Evolutionary conservation across 345 rosid species (phyloP).

Genomic region (Mercurialis annua): DNA sequence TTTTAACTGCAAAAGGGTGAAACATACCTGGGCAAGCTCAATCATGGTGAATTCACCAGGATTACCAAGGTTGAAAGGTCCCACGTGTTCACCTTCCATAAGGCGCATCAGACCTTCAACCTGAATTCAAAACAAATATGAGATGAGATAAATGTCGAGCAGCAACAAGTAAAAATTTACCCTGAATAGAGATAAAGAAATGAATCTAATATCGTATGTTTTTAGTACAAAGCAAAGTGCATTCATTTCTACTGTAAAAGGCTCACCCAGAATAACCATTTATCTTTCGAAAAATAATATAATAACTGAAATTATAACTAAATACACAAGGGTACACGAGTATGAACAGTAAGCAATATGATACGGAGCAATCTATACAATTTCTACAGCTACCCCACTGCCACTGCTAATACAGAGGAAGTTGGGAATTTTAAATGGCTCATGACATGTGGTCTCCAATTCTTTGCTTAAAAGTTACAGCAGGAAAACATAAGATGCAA

Average conservation of each 20-base stretch:
- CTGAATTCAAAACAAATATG: slow-evolving; percentile 26
- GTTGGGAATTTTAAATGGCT: not conserved
- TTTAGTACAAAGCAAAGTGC: not conserved
- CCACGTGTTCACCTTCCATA: slow-evolving; percentile 97
- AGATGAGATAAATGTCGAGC: not conserved
- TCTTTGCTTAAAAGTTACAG: not conserved
- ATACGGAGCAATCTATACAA: not conserved
- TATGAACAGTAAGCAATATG: not conserved
- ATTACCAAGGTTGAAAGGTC: slow-evolving; percentile 95
- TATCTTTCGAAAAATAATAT: not conserved
- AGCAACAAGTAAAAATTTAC: not conserved
- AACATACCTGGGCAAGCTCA: slow-evolving; percentile 79
- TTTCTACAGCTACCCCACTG: not conserved
- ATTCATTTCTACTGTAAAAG: not conserved
- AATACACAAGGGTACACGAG: not conserved
- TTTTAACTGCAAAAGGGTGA: not conserved
- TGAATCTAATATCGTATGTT: not conserved
- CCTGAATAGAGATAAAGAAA: not conserved
- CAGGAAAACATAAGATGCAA: not conserved
- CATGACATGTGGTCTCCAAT: not conserved
- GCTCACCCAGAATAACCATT: not conserved
- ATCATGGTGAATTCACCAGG: slow-evolving; percentile 99
- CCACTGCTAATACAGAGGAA: not conserved
- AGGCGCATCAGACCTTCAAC: slow-evolving; percentile 92
- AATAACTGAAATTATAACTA: not conserved